A percentile compares a stretch with the other conserved stretches of the same genome.
Evolutionary conservation across 1,284 basidiomycete species (phyloP).

Genomic region (Macrocystidia cucumis): DNA sequence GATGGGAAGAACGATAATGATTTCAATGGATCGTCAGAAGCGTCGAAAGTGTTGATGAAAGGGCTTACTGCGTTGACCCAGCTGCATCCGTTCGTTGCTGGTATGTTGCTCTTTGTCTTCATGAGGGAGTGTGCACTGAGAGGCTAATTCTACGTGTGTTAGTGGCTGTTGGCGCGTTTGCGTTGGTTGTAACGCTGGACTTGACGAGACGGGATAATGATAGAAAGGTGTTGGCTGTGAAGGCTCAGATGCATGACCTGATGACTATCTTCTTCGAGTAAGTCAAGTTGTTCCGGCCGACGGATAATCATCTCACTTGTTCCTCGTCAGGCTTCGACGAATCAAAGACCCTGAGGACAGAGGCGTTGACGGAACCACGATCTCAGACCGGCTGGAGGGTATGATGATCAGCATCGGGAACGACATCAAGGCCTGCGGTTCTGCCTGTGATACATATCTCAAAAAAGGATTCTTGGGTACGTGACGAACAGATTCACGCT

Average conservation of each 20-base stretch:
- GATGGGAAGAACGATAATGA: slow-evolving; percentile 18
- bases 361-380: slow-evolving; percentile 19
- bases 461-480: slow-evolving; percentile 26
- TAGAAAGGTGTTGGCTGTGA: slow-evolving; percentile 14
- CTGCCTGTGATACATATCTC: slow-evolving; percentile 25
- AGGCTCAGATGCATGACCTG: slow-evolving; percentile 21
- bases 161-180: slow-evolving; percentile 17
- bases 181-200: slow-evolving; percentile 13
- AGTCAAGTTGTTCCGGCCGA: slow-evolving; percentile 6
- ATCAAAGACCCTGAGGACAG: slow-evolving; percentile 15
- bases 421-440: slow-evolving; percentile 25
- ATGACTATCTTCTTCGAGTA: slow-evolving; percentile 25
- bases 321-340: slow-evolving; percentile 23
- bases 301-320: background rate
- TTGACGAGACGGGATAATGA: slow-evolving; percentile 16
- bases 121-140: no score
- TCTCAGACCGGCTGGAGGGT: slow-evolving; percentile 17
- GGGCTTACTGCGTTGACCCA: slow-evolving; percentile 21
- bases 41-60: slow-evolving; percentile 18
- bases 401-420: slow-evolving; percentile 22
- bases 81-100: slow-evolving; percentile 23
- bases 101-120: slow-evolving; percentile 10
- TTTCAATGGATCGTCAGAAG: slow-evolving; percentile 18
- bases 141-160: background rate
- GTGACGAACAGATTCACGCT: slow-evolving; percentile 6